Evolutionary conservation across 805 yeast genomes (phyloP), one percentile per base, ranked within the genome.

Genomic region (Novakomyces olei): DNA sequence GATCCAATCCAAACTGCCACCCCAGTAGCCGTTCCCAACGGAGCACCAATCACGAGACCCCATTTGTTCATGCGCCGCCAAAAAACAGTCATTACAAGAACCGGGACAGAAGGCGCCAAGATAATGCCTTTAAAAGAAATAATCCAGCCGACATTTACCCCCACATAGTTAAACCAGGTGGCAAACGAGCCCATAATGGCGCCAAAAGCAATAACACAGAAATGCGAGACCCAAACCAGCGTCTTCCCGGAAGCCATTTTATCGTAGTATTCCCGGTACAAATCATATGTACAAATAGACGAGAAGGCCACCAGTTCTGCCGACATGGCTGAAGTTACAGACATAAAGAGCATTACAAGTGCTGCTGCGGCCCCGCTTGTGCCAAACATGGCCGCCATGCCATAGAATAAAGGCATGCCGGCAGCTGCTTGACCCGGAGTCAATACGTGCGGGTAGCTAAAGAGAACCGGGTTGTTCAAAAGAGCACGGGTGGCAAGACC

Each of bases 291-390:
- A 58, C 70, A 66, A 38, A 81, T 68, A 2, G 92, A 73, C 3
- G 92, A 75, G 14, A 78, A 83, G 2, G 93, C 75, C 47, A 81
- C 77, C 45, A 81, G 65, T 53, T 81, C 93, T 25, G 93, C 85
- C 20, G 92, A 76, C 65, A 78, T 69, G 17, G 94, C 92, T 30
- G 91, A 75, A 0, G 94, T 81, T 27, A 76, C 85, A 17, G 94
- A 92, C 83, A 79, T 76, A 53, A 81, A 81, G 7, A 80, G 67
- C 60, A 81, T 55, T 22, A 81, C 50, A 40, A 81, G 61, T 6
- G 81, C 65, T 23, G 83, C 83, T 30, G 69, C 83, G 4, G 91
- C 92, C 39, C 94, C 95, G 44, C 85, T 78, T 40, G 62, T 72
- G 33, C 94, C 94, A 54, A 81, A 60, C 27, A 81, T 55, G 0